These are phyloP conservation scores for Calocera cornea DNA, from an alignment of 768 basidiomycete species.

Conservation along the genomic window DNA sequence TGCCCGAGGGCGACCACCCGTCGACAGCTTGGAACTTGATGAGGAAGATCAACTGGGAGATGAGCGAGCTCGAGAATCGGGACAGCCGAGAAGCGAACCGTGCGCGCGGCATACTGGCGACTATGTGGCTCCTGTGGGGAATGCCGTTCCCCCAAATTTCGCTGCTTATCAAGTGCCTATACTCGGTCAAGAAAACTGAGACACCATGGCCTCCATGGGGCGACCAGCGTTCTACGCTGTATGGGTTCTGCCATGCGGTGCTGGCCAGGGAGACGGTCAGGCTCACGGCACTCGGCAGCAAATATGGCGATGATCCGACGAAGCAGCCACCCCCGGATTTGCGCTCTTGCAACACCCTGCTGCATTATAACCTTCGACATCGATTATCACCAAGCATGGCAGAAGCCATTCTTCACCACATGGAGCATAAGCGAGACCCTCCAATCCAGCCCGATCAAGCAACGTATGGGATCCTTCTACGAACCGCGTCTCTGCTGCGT, in stretches of 20 bases:
- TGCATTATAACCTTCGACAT: conserved; percentile 54
- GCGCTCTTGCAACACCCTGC: conserved; percentile 43
- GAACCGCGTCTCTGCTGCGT: conserved; percentile 40
- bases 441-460: conserved; percentile 33
- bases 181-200: neutral
- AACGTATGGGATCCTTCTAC: conserved; percentile 47
- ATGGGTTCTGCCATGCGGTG: neutral
- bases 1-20: neutral
- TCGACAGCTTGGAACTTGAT: neutral
- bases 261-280: neutral
- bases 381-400: conserved; percentile 40
- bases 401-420: conserved; percentile 38
- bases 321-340: conserved; percentile 26
- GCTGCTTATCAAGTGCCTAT: neutral
- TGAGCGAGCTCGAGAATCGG: neutral
- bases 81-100: neutral
- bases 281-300: neutral
- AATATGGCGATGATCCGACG: neutral
- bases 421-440: conserved; percentile 33
- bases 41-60: neutral
- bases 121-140: neutral
- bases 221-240: neutral
- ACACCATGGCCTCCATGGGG: neutral
- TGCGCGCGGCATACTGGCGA: neutral
- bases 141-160: neutral